These are phyloP conservation scores for Fusarium sp. DNA, from an alignment of 2,329 filamentous ascomycete genomes.

Conservation along the genomic window DNA sequence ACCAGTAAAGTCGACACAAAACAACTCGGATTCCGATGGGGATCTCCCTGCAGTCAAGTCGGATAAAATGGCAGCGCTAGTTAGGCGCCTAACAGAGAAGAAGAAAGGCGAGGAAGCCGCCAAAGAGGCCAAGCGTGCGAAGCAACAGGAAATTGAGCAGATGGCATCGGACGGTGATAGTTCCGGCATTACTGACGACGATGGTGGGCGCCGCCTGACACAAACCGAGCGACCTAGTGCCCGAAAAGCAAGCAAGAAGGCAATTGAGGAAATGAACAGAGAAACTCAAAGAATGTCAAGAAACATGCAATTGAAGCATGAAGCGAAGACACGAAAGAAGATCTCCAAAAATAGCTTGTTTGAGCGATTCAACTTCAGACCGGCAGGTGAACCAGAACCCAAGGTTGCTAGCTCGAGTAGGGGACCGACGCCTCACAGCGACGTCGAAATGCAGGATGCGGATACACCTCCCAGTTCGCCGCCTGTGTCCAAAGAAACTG, in stretches of 20 bases:
- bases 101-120: conserved; percentile 74
- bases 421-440: conserved; percentile 63
- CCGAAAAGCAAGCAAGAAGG: conserved; percentile 93
- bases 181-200: conserved; percentile 71
- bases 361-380: conserved; percentile 82
- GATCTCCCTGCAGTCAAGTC: conserved; percentile 63
- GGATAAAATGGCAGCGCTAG: conserved; percentile 75
- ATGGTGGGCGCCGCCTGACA: conserved; percentile 73
- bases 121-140: conserved; percentile 59
- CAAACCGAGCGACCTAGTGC: conserved; percentile 73
- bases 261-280: conserved; percentile 91
- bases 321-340: conserved; percentile 91
- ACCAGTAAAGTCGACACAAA: conserved; percentile 45
- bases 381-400: conserved; percentile 51
- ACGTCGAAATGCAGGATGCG: conserved; percentile 62
- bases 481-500: conserved; percentile 53
- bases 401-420: conserved; percentile 68
- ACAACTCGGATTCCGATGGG: conserved; percentile 59
- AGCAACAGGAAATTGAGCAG: conserved; percentile 53
- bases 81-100: conserved; percentile 78
- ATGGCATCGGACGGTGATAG: conserved; percentile 53
- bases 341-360: conserved; percentile 86
- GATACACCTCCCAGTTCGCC: conserved; percentile 81
- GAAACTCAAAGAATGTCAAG: conserved; percentile 93
- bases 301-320: conserved; percentile 90